These are phyloP conservation scores for Blastobotrys raffinosifermentans DNA, from an alignment of 1,139 yeast genomes.

Conservation along the genomic window DNA sequence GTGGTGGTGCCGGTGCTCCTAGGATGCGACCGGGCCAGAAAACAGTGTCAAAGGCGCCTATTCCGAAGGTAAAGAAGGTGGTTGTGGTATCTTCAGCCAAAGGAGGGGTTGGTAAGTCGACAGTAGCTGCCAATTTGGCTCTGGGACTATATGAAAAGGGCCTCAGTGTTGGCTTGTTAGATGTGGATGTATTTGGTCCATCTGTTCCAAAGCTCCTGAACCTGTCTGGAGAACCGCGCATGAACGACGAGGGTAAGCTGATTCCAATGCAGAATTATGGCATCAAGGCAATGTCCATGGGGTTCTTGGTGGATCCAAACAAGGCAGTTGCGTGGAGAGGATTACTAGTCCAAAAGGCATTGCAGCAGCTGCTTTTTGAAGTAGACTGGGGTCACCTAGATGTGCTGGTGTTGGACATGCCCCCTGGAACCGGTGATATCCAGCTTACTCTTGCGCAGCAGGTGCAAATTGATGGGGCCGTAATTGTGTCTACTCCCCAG, in stretches of 20 bases:
- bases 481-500: slow-evolving; percentile 82
- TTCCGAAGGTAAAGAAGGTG: slow-evolving; percentile 58
- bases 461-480: slow-evolving; percentile 69
- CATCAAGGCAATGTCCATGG: slow-evolving; percentile 84
- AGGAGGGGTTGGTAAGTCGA: slow-evolving; percentile 68
- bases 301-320: slow-evolving; percentile 57
- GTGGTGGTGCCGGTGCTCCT: slow-evolving; percentile 15
- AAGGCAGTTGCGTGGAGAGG: slow-evolving; percentile 89
- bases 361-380: slow-evolving; percentile 74
- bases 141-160: slow-evolving; percentile 52
- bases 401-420: slow-evolving; percentile 72
- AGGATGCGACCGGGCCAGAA: slow-evolving; percentile 17
- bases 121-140: slow-evolving; percentile 58
- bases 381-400: slow-evolving; percentile 76
- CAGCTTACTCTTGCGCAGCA: slow-evolving; percentile 79
- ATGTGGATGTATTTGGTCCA: slow-evolving; percentile 83
- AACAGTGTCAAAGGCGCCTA: slow-evolving; percentile 47
- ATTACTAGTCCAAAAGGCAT: slow-evolving; percentile 78
- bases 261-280: slow-evolving; percentile 75
- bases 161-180: slow-evolving; percentile 61
- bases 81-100: slow-evolving; percentile 72
- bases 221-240: slow-evolving; percentile 47
- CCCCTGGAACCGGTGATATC: slow-evolving; percentile 91
- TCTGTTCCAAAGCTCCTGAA: slow-evolving; percentile 67
- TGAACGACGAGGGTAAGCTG: slow-evolving; percentile 50